Evolutionary conservation across 441 rosid genomes (phyloP).

Genomic region (Eutrema salsugineum): DNA sequence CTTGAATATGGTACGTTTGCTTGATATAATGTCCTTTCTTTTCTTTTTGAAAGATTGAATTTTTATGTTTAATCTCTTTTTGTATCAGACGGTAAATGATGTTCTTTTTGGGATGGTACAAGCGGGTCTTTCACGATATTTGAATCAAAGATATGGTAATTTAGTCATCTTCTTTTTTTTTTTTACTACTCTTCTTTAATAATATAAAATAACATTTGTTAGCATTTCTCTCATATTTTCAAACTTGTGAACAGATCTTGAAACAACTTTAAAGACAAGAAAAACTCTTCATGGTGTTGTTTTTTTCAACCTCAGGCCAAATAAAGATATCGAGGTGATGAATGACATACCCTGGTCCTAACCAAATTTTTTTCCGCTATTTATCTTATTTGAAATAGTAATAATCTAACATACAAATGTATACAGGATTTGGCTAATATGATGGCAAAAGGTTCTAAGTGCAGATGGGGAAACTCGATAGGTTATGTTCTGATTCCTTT

Average conservation of each 20-base stretch:
- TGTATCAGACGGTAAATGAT: conserved; percentile 61
- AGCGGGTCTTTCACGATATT: conserved; percentile 60
- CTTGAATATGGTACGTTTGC: conserved; percentile 28
- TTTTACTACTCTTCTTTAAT: background rate
- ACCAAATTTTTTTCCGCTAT: background rate
- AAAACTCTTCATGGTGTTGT: conserved; percentile 44
- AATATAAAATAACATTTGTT: background rate
- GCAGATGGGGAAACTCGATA: conserved; percentile 66
- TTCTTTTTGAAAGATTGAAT: background rate
- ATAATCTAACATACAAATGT: background rate
- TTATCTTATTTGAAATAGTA: background rate
- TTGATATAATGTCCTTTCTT: background rate
- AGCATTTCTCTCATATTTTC: background rate
- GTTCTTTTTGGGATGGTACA: conserved; percentile 59
- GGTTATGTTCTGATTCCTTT: conserved; percentile 65
- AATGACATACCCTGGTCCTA: background rate
- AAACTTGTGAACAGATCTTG: conserved; percentile 16
- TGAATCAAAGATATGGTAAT: conserved; percentile 44
- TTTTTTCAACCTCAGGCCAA: conserved; percentile 55
- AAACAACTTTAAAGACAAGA: conserved; percentile 4
- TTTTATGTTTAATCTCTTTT: background rate
- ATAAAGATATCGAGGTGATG: conserved; percentile 58
- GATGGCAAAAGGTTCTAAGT: conserved; percentile 51
- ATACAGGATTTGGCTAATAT: conserved; percentile 53
- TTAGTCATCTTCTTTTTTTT: too few relatives aligned